phyloP scores from a whole-genome alignment of 257 asterid genomes.

The Gentiana straminea region DNA sequence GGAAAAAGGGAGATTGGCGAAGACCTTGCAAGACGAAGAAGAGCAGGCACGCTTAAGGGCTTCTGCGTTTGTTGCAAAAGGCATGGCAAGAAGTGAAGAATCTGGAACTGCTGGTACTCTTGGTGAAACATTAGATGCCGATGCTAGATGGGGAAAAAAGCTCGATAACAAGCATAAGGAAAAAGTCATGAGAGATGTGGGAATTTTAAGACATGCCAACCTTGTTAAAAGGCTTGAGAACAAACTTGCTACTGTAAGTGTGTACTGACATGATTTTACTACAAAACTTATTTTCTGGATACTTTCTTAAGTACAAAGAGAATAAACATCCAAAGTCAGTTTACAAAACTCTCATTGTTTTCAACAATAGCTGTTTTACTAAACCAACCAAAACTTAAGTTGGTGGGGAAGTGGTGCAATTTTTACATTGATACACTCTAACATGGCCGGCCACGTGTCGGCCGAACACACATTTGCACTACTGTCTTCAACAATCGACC shows the following conservation, averaged over 20 bases:
- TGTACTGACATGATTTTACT: too few species aligned
- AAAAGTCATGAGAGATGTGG: conserved; percentile 77
- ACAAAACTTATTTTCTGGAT: not conserved
- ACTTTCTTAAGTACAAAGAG: not conserved
- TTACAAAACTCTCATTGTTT: not conserved
- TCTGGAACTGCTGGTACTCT: conserved; percentile 71
- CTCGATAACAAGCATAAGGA: conserved; percentile 48
- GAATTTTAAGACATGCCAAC: conserved; percentile 53
- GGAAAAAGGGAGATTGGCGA: conserved; percentile 84
- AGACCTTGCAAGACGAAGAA: conserved; percentile 78
- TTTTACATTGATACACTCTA: too few species aligned
- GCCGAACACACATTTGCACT: too few species aligned
- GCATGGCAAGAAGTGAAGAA: conserved; percentile 22
- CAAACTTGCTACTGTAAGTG: conserved; percentile 70
- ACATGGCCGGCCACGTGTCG: too few species aligned
- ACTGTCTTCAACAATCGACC: too few species aligned
- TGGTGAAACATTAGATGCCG: conserved; percentile 75
- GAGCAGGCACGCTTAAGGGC: conserved; percentile 75
- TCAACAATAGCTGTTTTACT: not conserved
- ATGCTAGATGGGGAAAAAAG: conserved; percentile 73
- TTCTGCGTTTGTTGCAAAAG: conserved; percentile 30
- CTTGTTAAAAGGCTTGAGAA: conserved; percentile 77
- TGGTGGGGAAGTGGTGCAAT: not conserved
- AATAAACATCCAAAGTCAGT: not conserved
- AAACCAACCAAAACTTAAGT: too few species aligned